Evolutionary conservation across 192 early-diverging fungal genomes (phyloP).

Genomic region (Gamsiella multidivaricata): DNA sequence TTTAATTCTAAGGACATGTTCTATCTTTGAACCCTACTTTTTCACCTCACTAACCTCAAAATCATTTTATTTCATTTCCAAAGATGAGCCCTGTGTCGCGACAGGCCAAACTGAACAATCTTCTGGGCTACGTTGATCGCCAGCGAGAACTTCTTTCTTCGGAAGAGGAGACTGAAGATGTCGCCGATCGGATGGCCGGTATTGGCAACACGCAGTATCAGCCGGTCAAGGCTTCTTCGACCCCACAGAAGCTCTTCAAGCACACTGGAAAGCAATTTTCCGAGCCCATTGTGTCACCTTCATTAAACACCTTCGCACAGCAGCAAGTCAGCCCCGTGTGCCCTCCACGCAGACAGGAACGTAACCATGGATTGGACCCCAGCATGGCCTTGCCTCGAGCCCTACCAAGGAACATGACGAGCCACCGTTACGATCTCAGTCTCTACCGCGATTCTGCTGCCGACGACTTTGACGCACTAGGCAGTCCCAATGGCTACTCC

Average conservation of each 20-base stretch:
- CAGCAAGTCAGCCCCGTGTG: neutral
- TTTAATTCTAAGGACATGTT: no score
- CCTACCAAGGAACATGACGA: constrained; percentile 4
- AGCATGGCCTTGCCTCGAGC: constrained; percentile 44
- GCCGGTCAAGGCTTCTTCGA: neutral
- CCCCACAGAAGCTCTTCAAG: neutral
- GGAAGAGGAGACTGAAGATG: constrained; percentile 16
- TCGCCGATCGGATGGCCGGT: neutral
- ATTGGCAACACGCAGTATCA: no score
- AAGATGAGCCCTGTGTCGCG: constrained; percentile 42
- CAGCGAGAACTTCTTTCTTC: constrained; percentile 40
- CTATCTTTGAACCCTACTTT: no score
- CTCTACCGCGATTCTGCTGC: constrained; percentile 15
- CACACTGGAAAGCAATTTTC: neutral
- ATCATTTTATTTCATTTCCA: neutral
- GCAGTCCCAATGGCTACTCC: constrained; percentile 1
- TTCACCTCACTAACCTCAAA: no score
- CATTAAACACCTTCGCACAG: no score
- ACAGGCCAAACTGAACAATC: constrained; percentile 42
- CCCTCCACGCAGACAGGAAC: neutral
- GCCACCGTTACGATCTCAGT: neutral
- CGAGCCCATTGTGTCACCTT: constrained; percentile 5
- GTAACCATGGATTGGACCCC: constrained; percentile 21
- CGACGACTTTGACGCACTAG: neutral
- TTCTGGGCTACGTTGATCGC: constrained; percentile 37